phyloP scores from a whole-genome alignment of 2,329 filamentous ascomycete species.

The Reticulascus tulasneorum region DNA sequence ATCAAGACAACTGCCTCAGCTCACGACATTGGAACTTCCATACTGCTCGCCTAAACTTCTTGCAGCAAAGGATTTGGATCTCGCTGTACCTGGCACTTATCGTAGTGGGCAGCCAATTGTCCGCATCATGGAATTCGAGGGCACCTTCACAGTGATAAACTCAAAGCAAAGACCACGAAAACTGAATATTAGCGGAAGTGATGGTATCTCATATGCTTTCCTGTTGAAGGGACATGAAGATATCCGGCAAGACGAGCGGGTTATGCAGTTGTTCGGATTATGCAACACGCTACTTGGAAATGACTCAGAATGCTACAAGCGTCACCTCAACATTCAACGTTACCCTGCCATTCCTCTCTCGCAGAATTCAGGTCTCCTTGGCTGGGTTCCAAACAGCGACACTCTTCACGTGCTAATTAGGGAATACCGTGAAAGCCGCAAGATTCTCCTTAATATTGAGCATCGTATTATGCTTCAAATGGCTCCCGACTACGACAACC shows the following conservation, averaged over 20 bases:
- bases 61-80: slow-evolving; percentile 76
- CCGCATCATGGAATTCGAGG: slow-evolving; percentile 83
- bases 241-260: slow-evolving; percentile 96
- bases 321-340: slow-evolving; percentile 91
- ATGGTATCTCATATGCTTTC: slow-evolving; percentile 84
- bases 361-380: slow-evolving; percentile 89
- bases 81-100: slow-evolving; percentile 96
- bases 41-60: slow-evolving; percentile 96
- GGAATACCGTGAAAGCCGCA: slow-evolving; percentile 93
- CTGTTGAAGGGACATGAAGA: slow-evolving; percentile 98
- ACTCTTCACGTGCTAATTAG: slow-evolving; percentile 94
- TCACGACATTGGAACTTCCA: slow-evolving; percentile 88
- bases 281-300: slow-evolving; percentile 93
- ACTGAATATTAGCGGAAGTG: slow-evolving; percentile 81
- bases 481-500: slow-evolving; percentile 97
- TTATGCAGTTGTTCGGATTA: slow-evolving; percentile 98
- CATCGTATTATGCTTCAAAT: slow-evolving; percentile 99
- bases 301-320: slow-evolving; percentile 94
- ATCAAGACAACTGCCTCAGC: slow-evolving; percentile 83
- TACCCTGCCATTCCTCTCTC: slow-evolving; percentile 97
- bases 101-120: slow-evolving; percentile 74
- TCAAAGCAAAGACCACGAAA: slow-evolving; percentile 96
- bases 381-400: slow-evolving; percentile 97
- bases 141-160: slow-evolving; percentile 85
- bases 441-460: slow-evolving; percentile 98